Conservation (phyloP, 768 basidiomycete genomes). For the Kwoniella sp. region DNA sequence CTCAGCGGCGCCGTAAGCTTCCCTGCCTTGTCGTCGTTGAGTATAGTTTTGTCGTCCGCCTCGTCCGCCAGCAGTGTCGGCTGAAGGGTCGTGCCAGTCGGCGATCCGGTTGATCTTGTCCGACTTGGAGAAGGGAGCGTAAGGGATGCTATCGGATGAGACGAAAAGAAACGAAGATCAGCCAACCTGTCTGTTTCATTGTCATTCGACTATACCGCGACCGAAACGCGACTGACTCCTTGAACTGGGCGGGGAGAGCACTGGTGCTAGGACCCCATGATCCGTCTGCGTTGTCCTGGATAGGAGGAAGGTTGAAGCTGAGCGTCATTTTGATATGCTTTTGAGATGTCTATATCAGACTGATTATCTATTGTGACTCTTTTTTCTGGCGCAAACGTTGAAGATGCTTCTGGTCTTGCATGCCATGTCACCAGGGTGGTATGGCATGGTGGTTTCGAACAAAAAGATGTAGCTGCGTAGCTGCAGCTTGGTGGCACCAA, state of each 20-base stretch:
- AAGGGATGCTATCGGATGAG: constrained; percentile 91
- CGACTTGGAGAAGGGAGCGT: constrained; percentile 97
- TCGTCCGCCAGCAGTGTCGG: constrained; percentile 22
- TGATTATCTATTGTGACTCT: too few relatives aligned
- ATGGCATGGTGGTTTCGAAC: too few relatives aligned
- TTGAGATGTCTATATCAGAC: not conserved
- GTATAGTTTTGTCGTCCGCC: constrained; percentile 13
- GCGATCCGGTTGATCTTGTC: constrained; percentile 97
- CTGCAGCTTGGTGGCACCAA: too few relatives aligned
- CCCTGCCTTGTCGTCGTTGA: constrained; percentile 59
- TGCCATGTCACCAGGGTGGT: not conserved
- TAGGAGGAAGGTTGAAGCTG: constrained; percentile 75
- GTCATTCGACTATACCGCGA: too few relatives aligned
- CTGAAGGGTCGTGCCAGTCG: constrained; percentile 68
- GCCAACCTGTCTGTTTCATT: too few relatives aligned
- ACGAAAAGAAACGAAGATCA: too few relatives aligned
- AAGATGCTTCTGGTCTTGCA: not conserved
- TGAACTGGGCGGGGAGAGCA: constrained; percentile 80
- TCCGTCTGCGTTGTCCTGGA: constrained; percentile 88
- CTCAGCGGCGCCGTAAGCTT: constrained; percentile 75
- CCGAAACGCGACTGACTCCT: constrained; percentile 63
- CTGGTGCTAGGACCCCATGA: constrained; percentile 66
- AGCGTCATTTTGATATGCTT: constrained; percentile 30
- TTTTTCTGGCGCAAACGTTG: too few relatives aligned
- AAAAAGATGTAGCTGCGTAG: too few relatives aligned